These are phyloP conservation scores for Decorospora gaudefroyi DNA, from an alignment of 2,329 filamentous ascomycete genomes.

Conservation along the genomic window DNA sequence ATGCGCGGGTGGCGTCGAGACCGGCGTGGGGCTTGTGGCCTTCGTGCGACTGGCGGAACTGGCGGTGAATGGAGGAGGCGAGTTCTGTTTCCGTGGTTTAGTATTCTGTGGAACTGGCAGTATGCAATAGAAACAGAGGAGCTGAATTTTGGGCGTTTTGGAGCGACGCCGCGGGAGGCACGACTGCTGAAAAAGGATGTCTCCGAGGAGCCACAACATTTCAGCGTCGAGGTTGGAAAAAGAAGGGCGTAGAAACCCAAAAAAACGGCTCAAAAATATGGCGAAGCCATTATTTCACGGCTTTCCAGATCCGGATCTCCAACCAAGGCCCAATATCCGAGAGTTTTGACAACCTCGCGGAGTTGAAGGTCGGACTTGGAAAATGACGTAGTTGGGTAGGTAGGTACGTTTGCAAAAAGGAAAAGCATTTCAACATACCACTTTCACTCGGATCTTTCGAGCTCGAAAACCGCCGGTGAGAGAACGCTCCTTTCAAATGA, in stretches of 20 bases:
- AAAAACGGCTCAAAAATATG: no score
- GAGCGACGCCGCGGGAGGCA: no score
- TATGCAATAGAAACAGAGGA: no score
- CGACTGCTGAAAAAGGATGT: no score
- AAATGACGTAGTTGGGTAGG: constrained; percentile 16
- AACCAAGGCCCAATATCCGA: no score
- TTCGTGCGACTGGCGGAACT: constrained; percentile 88
- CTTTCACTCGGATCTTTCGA: constrained; percentile 45
- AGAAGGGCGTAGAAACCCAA: not conserved
- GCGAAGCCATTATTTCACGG: no score
- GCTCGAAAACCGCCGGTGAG: constrained; percentile 43
- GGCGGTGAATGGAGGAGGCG: constrained; percentile 80
- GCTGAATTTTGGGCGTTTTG: no score
- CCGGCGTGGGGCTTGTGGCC: constrained; percentile 90
- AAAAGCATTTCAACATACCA: constrained; percentile 34
- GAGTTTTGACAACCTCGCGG: no score
- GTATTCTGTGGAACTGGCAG: no score
- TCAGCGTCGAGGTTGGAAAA: constrained; percentile 1
- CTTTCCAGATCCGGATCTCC: not conserved
- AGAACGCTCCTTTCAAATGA: constrained; percentile 37
- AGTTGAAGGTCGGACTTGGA: no score
- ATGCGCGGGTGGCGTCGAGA: constrained; percentile 83
- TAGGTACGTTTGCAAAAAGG: not conserved
- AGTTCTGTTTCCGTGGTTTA: no score
- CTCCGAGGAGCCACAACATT: not conserved